Base-by-base conservation (phyloP, 2,329 filamentous ascomycete species). In the Chaetoscypha palmicola region DNA sequence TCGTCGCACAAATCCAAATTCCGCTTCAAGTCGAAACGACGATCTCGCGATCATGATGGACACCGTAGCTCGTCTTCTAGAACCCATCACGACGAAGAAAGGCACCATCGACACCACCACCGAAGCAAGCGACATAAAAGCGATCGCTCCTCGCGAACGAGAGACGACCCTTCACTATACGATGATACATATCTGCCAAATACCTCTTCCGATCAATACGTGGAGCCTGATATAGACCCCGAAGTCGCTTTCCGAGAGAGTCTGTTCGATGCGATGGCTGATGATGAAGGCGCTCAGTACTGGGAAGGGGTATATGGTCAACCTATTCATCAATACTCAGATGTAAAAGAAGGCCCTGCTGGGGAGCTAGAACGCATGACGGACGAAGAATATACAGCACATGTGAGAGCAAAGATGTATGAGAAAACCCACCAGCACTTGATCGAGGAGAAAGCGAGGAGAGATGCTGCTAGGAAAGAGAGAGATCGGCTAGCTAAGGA, bases 281-380 rank as follows among this genome's bases (percentile, higher is more conserved):
- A 98, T 64, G 91, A 97, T 61, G 92, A 98, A 66, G 92, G 91
- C 36, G 92, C 92, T 2, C 77, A 81, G 5, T 98, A 92, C 68
- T 98, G 92, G 92, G 84, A 96, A 63, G 79, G 79, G 12, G 86
- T 98, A n/a, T 98, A 97, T 65, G 90, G 89, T 1, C 91, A 97
- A 62, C 91, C 92, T 0, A 84, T 97, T 38, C 89, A 96, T 64
- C 77, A 79, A 5, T 96, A 94, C 20, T 70, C 72, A 0, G 64
- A 69, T 38, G 60, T 65, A 7, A 69, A 66, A 47, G 64, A 67
- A 33, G 58, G 59, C 1, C 55, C 64, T 51, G 58, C 70, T 60
- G 75, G 75, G 50, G 64, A 80, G 58, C 70, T 95, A 10, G 88
- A 95, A 64, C 74, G 73, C 51, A 97, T 97, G 91, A 81, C 73